A percentile compares a stretch with the other conserved stretches of the same genome.
Conservation (phyloP, 148 eudicot species). For the Cornus controversa region DNA sequence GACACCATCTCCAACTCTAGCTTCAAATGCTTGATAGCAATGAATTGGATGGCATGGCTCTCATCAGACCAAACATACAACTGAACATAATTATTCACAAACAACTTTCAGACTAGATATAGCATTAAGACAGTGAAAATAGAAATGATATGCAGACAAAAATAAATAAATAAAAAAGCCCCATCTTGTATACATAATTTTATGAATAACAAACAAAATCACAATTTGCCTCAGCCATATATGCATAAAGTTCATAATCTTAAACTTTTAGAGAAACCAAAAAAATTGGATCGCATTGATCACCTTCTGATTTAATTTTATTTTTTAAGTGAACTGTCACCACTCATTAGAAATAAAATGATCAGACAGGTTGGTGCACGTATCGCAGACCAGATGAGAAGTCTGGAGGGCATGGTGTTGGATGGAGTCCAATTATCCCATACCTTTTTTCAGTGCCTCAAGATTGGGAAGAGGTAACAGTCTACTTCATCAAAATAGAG, state of each 20-base stretch:
- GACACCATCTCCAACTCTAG: no score
- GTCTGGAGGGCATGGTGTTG: constrained; percentile 97
- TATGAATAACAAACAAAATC: no score
- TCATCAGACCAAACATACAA: no score
- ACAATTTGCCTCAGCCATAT: no score
- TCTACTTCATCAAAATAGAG: neutral
- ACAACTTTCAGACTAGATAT: no score
- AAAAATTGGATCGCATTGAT: neutral
- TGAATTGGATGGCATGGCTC: no score
- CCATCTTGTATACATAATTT: no score
- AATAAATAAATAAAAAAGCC: no score
- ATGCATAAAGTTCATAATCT: neutral
- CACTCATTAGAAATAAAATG: constrained; percentile 24
- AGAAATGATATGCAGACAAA: no score
- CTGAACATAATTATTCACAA: no score
- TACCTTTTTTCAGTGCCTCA: constrained; percentile 73
- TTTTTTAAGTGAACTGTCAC: neutral
- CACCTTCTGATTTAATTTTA: neutral
- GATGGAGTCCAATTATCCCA: constrained; percentile 99
- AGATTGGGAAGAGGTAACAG: constrained; percentile 82
- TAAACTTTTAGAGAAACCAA: neutral
- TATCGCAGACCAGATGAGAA: constrained; percentile 93
- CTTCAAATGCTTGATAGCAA: no score
- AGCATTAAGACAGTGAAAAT: no score
- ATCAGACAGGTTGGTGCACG: constrained; percentile 99